These are phyloP conservation scores for Candida hungchunana DNA, from an alignment of 805 yeast species.

Conservation along the genomic window DNA sequence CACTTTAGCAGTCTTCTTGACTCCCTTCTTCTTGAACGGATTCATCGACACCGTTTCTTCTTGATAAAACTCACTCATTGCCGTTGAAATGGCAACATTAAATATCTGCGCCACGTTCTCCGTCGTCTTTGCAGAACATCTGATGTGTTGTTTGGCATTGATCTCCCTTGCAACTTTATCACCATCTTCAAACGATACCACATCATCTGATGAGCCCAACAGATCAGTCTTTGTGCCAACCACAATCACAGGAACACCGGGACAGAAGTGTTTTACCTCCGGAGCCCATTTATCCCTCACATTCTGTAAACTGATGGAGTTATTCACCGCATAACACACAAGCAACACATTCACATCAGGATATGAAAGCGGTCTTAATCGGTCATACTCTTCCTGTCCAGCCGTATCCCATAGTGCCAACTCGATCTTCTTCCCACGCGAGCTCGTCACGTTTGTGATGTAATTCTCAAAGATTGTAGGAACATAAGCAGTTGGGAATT, in stretches of 20 bases:
- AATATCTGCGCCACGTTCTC: conserved; percentile 66
- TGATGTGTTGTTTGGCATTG: conserved; percentile 68
- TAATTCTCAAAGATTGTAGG: conserved; percentile 85
- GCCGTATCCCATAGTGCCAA: conserved; percentile 88
- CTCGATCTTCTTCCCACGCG: conserved; percentile 51
- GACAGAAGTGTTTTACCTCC: conserved; percentile 79
- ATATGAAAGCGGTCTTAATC: conserved; percentile 73
- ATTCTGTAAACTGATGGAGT: conserved; percentile 59
- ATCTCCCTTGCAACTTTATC: conserved; percentile 48
- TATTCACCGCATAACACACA: conserved; percentile 71
- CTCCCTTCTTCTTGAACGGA: conserved; percentile 10
- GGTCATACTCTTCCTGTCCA: conserved; percentile 82
- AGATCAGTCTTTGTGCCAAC: conserved; percentile 84
- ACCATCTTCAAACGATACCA: conserved; percentile 37
- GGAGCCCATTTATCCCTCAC: conserved; percentile 84
- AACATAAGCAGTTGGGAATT: conserved; percentile 67
- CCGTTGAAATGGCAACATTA: conserved; percentile 43
- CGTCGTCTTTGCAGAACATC: conserved; percentile 74
- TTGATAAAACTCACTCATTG: conserved; percentile 17
- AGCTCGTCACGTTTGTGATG: conserved; percentile 48
- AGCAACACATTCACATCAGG: conserved; percentile 74
- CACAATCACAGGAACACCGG: conserved; percentile 68
- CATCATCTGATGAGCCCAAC: conserved; percentile 28
- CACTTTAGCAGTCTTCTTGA: conserved; percentile 3
- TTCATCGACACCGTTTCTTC: conserved; percentile 8